Evolutionary conservation across 805 yeast species (phyloP).

Genomic region (Cyberlindnera xishuangbannaensis): DNA sequence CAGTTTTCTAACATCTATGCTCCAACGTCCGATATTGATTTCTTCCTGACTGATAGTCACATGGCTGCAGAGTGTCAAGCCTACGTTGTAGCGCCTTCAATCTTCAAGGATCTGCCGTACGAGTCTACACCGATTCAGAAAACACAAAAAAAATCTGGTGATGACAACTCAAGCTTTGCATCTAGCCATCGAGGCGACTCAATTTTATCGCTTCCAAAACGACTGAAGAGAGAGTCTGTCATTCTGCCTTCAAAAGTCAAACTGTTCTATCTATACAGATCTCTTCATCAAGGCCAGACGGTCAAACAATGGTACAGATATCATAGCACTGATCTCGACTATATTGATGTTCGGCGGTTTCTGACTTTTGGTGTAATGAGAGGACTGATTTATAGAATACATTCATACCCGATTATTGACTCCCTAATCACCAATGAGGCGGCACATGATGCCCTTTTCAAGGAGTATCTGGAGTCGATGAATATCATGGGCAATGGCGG

Average conservation of each 20-base stretch:
- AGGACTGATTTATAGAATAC: conserved; percentile 76
- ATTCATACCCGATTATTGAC: conserved; percentile 54
- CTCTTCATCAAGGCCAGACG: conserved; percentile 71
- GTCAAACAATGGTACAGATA: conserved; percentile 78
- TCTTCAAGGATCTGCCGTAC: conserved; percentile 31
- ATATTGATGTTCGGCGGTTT: conserved; percentile 79
- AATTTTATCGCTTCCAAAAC: conserved; percentile 11
- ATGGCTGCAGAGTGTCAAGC: conserved; percentile 82
- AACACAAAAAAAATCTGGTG: not conserved
- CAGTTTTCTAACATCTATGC: conserved; percentile 88
- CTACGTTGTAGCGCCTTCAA: conserved; percentile 52
- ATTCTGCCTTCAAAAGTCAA: conserved; percentile 57
- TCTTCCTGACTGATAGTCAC: conserved; percentile 55
- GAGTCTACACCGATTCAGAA: conserved; percentile 9
- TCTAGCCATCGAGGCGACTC: conserved; percentile 9
- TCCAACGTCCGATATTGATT: conserved; percentile 71
- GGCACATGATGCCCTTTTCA: conserved; percentile 12
- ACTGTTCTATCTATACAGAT: conserved; percentile 67
- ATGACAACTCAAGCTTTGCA: conserved; percentile 5
- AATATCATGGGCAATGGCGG: not conserved
- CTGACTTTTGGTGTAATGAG: conserved; percentile 81
- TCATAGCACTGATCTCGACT: conserved; percentile 48
- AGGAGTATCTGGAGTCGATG: conserved; percentile 6
- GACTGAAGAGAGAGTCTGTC: conserved; percentile 9
- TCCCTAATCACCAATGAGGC: conserved; percentile 16